phyloP scores from a whole-genome alignment of 192 early-diverging fungal species.

The Endogone sp. region DNA sequence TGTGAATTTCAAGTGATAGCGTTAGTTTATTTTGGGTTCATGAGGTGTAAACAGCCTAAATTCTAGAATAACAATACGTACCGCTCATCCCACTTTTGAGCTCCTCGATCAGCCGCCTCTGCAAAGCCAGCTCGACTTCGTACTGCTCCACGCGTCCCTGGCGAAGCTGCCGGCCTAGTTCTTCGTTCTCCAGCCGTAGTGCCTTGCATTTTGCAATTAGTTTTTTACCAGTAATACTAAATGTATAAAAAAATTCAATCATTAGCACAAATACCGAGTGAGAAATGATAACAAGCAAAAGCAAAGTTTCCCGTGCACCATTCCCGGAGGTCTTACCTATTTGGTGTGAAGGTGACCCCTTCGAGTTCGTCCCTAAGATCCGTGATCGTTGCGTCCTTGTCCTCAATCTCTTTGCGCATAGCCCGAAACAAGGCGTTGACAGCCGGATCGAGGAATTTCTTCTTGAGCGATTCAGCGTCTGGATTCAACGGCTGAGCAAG shows the following conservation, averaged over 20 bases:
- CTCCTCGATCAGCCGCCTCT: slow-evolving; percentile 21
- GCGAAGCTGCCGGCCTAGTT: slow-evolving; percentile 24
- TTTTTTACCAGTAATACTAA: slow-evolving; percentile 14
- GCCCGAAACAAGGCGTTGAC: slow-evolving; percentile 21
- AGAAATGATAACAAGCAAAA: too few species aligned
- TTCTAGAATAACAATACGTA: not conserved
- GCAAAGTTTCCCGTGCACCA: too few species aligned
- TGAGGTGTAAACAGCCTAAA: too few species aligned
- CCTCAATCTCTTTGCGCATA: slow-evolving; percentile 25
- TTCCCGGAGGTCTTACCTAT: slow-evolving; percentile 9
- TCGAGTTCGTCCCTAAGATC: slow-evolving; percentile 18
- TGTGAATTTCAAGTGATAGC: not conserved
- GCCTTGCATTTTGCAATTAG: slow-evolving; percentile 19
- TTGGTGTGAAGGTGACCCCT: slow-evolving; percentile 19
- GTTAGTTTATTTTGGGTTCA: not conserved
- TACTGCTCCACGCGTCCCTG: slow-evolving; percentile 24
- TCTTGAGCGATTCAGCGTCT: not conserved
- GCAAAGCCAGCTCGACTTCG: slow-evolving; percentile 22
- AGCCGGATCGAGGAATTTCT: slow-evolving; percentile 22
- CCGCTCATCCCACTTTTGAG: slow-evolving; percentile 18
- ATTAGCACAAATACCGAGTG: not conserved
- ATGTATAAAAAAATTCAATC: not conserved
- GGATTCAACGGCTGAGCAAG: not conserved
- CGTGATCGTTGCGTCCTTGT: slow-evolving; percentile 15
- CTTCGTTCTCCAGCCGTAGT: slow-evolving; percentile 23